Evolutionary conservation across 2,329 filamentous ascomycete genomes (phyloP), one percentile per base, ranked within the genome.

Genomic region (Penicillium sp.): DNA sequence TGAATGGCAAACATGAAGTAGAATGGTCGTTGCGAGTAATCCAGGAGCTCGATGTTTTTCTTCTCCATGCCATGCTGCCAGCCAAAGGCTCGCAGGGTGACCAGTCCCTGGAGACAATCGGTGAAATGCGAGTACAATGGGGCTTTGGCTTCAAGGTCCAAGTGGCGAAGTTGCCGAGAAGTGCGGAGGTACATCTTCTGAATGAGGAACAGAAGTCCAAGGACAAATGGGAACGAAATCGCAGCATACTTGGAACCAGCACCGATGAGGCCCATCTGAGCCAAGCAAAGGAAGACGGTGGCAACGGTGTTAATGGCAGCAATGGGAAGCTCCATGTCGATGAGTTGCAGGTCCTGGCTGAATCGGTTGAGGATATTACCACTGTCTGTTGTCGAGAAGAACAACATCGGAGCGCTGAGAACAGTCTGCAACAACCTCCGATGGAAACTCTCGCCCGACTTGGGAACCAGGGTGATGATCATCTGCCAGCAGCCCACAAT

Each of bases 71-170:
- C 68, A 0, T 71, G 62, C n/a, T 80, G 74, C 84, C 84, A 87
- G 1, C 81, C 79, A 60, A 86, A 87, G 1, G 85, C 82, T 10
- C 84, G 79, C 28, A 87, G 77, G 0, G 85, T 87, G 0, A 78
- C 75, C 0, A 87, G 68, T 0, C 86, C 86, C 37, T 79, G 80
- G 43, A 86, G 78, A 2, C 81, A 83, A 62, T 87, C 84, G 22
- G 82, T 76, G 63, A 87, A 87, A 60, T 86, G 76, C 15, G 78
- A 83, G 73, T 84, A 86, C 0, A 88, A 73, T 0, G 85, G 85
- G 0, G 82, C 82, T 63, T 88, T 87, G 1, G 83, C 80, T 68
- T 89, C 86, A 0, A 89, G 78, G 48, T 88, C 86, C 11, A 89
- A 70, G 20, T 86, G 78, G 51, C 86, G 79, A 7, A 89, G 69